phyloP scores from a whole-genome alignment of 108 stramenopile species.

The Skeletonema costatum region DNA sequence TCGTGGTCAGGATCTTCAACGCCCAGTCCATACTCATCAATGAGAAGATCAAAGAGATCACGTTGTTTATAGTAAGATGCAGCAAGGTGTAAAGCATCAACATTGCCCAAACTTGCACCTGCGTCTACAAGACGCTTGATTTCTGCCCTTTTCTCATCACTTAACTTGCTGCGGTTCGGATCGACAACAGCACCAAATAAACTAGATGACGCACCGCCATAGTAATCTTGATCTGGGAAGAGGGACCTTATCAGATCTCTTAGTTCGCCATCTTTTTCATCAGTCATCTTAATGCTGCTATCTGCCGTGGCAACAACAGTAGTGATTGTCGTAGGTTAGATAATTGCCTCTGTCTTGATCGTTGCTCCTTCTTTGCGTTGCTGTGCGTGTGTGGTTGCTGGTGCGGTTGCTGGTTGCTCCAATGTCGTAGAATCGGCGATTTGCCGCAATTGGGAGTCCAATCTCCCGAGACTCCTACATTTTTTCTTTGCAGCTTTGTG shows the following conservation, averaged over 20 bases:
- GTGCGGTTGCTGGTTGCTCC: too few species aligned
- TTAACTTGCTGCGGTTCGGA: constrained; percentile 19
- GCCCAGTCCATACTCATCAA: constrained; percentile 15
- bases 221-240: background rate
- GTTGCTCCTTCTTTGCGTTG: too few species aligned
- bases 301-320: too few species aligned
- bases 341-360: too few species aligned
- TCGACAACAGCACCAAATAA: background rate
- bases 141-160: constrained; percentile 12
- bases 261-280: background rate
- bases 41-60: constrained; percentile 21
- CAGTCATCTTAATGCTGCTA: too few species aligned
- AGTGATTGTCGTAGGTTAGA: too few species aligned
- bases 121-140: constrained; percentile 16
- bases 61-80: constrained; percentile 7
- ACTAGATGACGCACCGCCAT: background rate
- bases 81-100: constrained; percentile 17
- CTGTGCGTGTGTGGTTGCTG: too few species aligned
- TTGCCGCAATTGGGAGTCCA: too few species aligned
- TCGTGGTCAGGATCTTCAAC: background rate
- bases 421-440: too few species aligned
- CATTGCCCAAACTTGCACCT: background rate
- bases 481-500: too few species aligned
- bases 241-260: background rate
- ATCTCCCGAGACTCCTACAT: too few species aligned